These are phyloP conservation scores for Camptophora hylomeconis DNA, from an alignment of 2,329 filamentous ascomycete genomes.

Conservation along the genomic window DNA sequence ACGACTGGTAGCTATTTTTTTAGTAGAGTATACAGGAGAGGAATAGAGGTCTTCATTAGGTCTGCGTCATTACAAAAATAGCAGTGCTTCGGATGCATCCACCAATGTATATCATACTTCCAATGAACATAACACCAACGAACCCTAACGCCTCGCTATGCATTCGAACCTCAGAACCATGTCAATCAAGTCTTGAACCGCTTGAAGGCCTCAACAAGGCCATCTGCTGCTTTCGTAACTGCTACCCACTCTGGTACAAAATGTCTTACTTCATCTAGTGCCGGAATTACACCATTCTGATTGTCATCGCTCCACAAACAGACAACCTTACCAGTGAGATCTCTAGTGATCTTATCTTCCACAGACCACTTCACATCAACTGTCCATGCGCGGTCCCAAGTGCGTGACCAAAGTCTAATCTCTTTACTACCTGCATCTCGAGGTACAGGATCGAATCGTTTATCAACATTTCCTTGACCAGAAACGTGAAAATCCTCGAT, in stretches of 20 bases:
- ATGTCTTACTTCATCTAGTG: conserved; percentile 63
- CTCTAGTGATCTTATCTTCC: conserved; percentile 18
- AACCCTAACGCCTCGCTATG: too few species aligned
- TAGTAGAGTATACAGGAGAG: too few species aligned
- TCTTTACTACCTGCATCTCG: conserved; percentile 51
- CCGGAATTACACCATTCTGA: conserved; percentile 56
- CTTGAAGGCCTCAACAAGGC: conserved; percentile 69
- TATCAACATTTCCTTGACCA: conserved; percentile 45
- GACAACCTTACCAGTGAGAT: conserved; percentile 51
- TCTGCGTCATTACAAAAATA: too few species aligned
- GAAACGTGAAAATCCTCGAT: conserved; percentile 52
- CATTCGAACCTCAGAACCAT: too few species aligned
- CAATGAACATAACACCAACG: too few species aligned
- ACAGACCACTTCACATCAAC: conserved; percentile 57
- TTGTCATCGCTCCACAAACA: conserved; percentile 89
- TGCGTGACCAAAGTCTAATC: conserved; percentile 69
- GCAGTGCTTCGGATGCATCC: too few species aligned
- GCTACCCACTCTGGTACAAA: conserved; percentile 72
- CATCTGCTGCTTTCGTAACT: conserved; percentile 61
- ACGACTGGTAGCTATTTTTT: too few species aligned
- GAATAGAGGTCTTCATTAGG: too few species aligned
- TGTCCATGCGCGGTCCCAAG: conserved; percentile 64
- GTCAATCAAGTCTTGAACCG: conserved; percentile 44
- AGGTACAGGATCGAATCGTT: conserved; percentile 52
- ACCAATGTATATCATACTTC: too few species aligned